A percentile compares a stretch with the other conserved stretches of the same genome.
These are phyloP conservation scores for Candida easanensis DNA, from an alignment of 805 yeast species.

Conservation along the genomic window DNA sequence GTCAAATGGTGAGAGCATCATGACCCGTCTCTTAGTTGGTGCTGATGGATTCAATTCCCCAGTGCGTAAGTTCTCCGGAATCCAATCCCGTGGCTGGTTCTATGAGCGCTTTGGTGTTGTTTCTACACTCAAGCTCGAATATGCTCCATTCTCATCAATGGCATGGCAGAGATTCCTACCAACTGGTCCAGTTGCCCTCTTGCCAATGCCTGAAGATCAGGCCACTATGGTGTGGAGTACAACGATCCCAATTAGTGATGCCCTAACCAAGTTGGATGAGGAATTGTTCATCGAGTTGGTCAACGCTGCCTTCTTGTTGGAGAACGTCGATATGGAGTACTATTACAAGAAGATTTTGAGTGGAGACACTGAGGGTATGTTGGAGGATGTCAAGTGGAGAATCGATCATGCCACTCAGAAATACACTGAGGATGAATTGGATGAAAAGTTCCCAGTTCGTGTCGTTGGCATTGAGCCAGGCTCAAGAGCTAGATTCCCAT, in stretches of 20 bases:
- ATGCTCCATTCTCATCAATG: slow-evolving; percentile 63
- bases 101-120: slow-evolving; percentile 91
- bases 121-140: slow-evolving; percentile 75
- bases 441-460: slow-evolving; percentile 64
- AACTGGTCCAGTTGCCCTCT: slow-evolving; percentile 88
- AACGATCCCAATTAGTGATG: slow-evolving; percentile 67
- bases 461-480: slow-evolving; percentile 54
- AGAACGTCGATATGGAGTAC: slow-evolving; percentile 71
- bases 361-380: slow-evolving; percentile 40
- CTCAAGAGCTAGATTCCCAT: slow-evolving; percentile 85
- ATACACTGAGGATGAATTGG: slow-evolving; percentile 43
- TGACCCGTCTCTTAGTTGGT: slow-evolving; percentile 80
- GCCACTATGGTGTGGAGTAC: slow-evolving; percentile 96
- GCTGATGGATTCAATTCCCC: slow-evolving; percentile 97
- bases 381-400: slow-evolving; percentile 76
- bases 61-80: slow-evolving; percentile 75
- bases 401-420: slow-evolving; percentile 37
- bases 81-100: slow-evolving; percentile 89
- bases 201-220: slow-evolving; percentile 82
- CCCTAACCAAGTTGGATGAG: slow-evolving; percentile 56
- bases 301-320: slow-evolving; percentile 84
- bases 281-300: slow-evolving; percentile 65
- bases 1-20: slow-evolving; percentile 58
- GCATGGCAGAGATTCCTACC: slow-evolving; percentile 94
- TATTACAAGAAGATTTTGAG: slow-evolving; percentile 48